phyloP scores from a whole-genome alignment of 495 filamentous ascomycete species.

The Aspergillus funiculosus region DNA sequence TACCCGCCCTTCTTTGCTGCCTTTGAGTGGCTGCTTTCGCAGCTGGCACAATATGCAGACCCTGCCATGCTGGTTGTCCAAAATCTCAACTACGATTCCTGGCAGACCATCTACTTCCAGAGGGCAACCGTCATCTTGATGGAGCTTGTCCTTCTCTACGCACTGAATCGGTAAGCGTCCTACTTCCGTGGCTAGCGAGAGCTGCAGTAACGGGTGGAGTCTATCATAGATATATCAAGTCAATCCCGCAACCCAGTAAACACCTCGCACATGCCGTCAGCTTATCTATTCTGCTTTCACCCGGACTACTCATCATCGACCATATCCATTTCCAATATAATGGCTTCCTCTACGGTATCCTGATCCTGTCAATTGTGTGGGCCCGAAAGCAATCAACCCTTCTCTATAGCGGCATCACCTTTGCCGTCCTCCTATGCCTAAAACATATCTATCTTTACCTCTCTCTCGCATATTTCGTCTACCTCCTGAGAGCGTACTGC shows the following conservation, averaged over 20 bases:
- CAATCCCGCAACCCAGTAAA: conserved; percentile 55
- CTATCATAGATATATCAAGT: conserved; percentile 59
- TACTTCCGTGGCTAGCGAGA: neutral
- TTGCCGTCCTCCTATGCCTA: conserved; percentile 80
- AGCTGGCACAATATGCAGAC: conserved; percentile 68
- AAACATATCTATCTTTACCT: conserved; percentile 99
- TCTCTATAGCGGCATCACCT: conserved; percentile 71
- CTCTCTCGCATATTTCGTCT: conserved; percentile 94
- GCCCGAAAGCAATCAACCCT: conserved; percentile 72
- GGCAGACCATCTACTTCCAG: conserved; percentile 92
- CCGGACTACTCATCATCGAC: conserved; percentile 92
- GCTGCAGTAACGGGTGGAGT: neutral
- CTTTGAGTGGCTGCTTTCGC: conserved; percentile 91
- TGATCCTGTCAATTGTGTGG: conserved; percentile 77
- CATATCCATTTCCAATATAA: conserved; percentile 99
- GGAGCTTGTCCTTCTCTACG: conserved; percentile 77
- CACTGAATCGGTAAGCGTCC: conserved; percentile 63
- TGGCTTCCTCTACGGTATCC: conserved; percentile 86
- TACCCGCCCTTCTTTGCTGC: conserved; percentile 97
- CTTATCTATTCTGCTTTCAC: conserved; percentile 83
- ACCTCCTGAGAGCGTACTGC: conserved; percentile 80
- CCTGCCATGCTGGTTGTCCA: conserved; percentile 76
- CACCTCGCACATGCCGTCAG: conserved; percentile 82
- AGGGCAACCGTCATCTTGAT: conserved; percentile 79
- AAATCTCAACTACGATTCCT: conserved; percentile 78